Conservation (phyloP, 2,329 filamentous ascomycete genomes). For the Fusarium multiceps region DNA sequence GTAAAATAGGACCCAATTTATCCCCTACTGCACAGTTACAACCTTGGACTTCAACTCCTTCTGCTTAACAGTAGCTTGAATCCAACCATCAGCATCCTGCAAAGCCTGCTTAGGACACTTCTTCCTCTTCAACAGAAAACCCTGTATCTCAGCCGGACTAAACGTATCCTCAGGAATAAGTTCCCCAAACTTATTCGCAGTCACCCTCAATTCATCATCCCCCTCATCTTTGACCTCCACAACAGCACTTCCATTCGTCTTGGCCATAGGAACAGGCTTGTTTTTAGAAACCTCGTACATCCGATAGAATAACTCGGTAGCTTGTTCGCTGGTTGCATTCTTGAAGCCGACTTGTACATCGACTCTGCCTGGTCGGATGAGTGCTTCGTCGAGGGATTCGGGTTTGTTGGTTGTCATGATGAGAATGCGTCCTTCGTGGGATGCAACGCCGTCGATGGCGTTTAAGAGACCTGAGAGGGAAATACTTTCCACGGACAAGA, state of each 20-base stretch:
- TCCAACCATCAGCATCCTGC: slow-evolving; percentile 64
- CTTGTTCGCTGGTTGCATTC: slow-evolving; percentile 67
- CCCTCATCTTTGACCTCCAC: slow-evolving; percentile 5
- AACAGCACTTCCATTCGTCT: slow-evolving; percentile 20
- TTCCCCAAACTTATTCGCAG: slow-evolving; percentile 63
- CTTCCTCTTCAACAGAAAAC: slow-evolving; percentile 72
- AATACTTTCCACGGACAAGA: slow-evolving; percentile 59
- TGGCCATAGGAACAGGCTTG: slow-evolving; percentile 22
- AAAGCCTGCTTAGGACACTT: slow-evolving; percentile 67
- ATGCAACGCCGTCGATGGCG: slow-evolving; percentile 84
- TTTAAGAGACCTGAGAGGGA: slow-evolving; percentile 84
- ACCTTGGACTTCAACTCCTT: slow-evolving; percentile 63
- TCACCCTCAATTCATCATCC: slow-evolving; percentile 54
- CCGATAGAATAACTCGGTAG: slow-evolving; percentile 67
- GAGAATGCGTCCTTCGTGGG: slow-evolving; percentile 80
- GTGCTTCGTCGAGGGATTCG: slow-evolving; percentile 76
- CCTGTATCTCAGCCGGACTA: slow-evolving; percentile 72
- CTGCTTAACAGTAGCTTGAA: slow-evolving; percentile 61
- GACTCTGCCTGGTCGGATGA: slow-evolving; percentile 79
- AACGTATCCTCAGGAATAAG: slow-evolving; percentile 65
- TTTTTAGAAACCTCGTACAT: slow-evolving; percentile 65
- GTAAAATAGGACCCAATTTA: no score
- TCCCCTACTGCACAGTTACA: slow-evolving; percentile 58
- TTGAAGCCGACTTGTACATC: slow-evolving; percentile 76
- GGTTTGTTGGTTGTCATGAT: slow-evolving; percentile 87